phyloP scores from a whole-genome alignment of 2,329 filamentous ascomycete species.

The Cadophora sp. region DNA sequence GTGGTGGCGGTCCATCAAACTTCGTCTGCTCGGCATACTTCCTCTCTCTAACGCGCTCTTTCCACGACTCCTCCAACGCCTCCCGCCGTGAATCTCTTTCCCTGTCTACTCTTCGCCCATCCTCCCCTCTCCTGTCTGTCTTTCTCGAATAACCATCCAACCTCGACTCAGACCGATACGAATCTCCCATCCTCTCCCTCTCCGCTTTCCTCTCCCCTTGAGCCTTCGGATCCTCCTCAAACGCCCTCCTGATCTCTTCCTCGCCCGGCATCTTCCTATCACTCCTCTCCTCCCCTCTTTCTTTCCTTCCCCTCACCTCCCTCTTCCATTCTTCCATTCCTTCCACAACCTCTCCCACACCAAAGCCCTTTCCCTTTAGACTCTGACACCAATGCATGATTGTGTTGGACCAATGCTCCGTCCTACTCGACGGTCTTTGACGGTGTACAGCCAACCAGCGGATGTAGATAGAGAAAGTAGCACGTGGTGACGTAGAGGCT shows the following conservation, averaged over 20 bases:
- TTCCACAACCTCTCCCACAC: constrained; percentile 24
- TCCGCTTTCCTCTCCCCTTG: neutral
- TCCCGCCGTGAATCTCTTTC: neutral
- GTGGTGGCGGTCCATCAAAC: constrained; percentile 28
- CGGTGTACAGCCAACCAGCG: constrained; percentile 40
- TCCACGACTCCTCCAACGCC: neutral
- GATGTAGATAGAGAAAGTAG: constrained; percentile 34
- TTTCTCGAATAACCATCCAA: neutral
- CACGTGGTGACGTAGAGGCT: constrained; percentile 19
- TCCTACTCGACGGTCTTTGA: constrained; percentile 20
- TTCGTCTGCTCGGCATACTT: neutral
- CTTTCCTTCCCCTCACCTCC: constrained; percentile 20
- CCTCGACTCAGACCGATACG: neutral
- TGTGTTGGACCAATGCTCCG: constrained; percentile 36
- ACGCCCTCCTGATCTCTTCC: constrained; percentile 6
- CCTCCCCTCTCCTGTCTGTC: neutral
- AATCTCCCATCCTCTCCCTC: neutral
- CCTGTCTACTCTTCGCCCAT: neutral
- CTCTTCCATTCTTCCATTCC: constrained; percentile 34
- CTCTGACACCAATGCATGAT: constrained; percentile 38
- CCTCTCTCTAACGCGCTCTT: neutral
- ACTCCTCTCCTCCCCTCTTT: neutral
- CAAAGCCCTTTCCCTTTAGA: constrained; percentile 30
- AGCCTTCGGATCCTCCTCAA: neutral
- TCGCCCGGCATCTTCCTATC: neutral